A percentile compares a stretch with the other conserved stretches of the same genome.
phyloP scores from a whole-genome alignment of 345 rosid species.

The Sonneratia alba region DNA sequence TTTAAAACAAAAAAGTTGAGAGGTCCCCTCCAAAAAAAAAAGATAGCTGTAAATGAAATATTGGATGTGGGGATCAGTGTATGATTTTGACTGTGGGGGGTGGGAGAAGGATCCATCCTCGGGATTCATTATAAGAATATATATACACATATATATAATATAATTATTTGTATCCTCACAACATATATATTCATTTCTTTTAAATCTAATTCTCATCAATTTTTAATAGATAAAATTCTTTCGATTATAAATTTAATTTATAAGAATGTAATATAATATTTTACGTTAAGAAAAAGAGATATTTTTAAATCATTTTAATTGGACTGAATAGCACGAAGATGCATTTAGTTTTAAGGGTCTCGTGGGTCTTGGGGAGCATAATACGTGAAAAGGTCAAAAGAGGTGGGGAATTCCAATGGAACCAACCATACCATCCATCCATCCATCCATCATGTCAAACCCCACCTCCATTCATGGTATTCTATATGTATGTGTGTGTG shows the following conservation, averaged over 20 bases:
- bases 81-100: constrained; percentile 9
- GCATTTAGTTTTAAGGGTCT: background rate
- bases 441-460: background rate
- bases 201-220: background rate
- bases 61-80: constrained; percentile 3
- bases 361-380: constrained; percentile 1
- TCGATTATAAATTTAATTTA: no score
- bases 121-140: constrained; percentile 5
- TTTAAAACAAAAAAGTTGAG: background rate
- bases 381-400: constrained; percentile 4
- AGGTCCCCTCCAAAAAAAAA: background rate
- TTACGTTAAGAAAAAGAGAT: no score
- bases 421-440: background rate
- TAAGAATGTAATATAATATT: no score
- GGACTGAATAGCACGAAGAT: background rate
- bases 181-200: background rate
- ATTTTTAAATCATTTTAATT: no score
- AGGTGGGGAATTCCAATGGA: background rate
- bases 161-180: background rate
- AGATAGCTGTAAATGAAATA: background rate
- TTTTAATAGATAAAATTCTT: no score
- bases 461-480: background rate
- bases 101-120: constrained; percentile 2
- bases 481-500: background rate
- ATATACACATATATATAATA: background rate